A percentile compares a stretch with the other conserved stretches of the same genome.
Conservation (phyloP, 345 rosid species). For the Eucalyptus curtisii region DNA sequence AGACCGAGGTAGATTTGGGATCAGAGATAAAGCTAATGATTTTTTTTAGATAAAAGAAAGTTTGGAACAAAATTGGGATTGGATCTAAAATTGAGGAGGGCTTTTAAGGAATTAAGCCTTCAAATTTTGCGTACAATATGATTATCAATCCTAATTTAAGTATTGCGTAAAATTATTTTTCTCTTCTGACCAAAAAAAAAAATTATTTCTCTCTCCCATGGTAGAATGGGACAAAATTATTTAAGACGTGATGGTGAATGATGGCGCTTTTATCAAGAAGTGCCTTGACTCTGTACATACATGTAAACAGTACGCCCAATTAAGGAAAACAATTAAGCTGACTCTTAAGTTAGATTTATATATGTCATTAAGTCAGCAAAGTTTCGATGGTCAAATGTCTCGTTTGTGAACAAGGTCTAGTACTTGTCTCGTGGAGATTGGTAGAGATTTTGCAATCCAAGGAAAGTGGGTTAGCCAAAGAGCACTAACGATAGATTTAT, state of each 20-base stretch:
- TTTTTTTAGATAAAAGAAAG: neutral
- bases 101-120: neutral
- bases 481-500: no score
- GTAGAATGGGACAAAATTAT: neutral
- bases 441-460: neutral
- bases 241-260: neutral
- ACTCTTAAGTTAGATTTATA: neutral
- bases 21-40: rapidly evolving
- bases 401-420: neutral
- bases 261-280: neutral
- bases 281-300: neutral
- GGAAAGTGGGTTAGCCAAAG: neutral
- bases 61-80: neutral
- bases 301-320: neutral
- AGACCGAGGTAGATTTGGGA: neutral
- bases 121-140: neutral
- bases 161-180: neutral
- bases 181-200: no score
- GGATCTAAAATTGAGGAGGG: neutral
- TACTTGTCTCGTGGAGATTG: neutral
- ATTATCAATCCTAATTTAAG: neutral
- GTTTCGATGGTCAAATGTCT: neutral
- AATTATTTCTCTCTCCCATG: neutral
- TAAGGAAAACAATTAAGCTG: neutral
- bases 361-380: neutral